A percentile compares a stretch with the other conserved stretches of the same genome.
Conservation (phyloP, 2,329 filamentous ascomycete species). For the Aspergillus fructus region DNA sequence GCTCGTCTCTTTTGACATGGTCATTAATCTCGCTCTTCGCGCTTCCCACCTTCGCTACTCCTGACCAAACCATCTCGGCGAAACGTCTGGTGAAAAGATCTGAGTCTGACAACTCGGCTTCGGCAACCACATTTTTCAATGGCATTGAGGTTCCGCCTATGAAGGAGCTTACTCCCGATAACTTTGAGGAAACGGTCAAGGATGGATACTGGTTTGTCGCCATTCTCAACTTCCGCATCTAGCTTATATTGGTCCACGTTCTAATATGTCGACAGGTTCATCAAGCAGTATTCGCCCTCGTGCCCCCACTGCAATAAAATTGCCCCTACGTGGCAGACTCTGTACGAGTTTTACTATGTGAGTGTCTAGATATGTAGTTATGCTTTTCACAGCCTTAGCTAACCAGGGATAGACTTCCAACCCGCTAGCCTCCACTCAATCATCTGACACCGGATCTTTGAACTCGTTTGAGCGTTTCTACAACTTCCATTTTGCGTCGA, state of each 20-base stretch:
- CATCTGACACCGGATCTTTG: conserved; percentile 51
- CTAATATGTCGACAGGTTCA: conserved; percentile 42
- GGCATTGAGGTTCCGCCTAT: conserved; percentile 52
- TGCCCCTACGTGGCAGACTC: conserved; percentile 83
- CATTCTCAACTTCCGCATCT: background rate
- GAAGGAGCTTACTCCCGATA: conserved; percentile 48
- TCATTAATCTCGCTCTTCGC: conserved; percentile 39
- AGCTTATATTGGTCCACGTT: background rate
- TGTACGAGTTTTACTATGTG: conserved; percentile 85
- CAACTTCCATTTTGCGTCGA: conserved; percentile 79
- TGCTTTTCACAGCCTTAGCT: conserved; percentile 16
- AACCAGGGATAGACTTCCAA: conserved; percentile 66
- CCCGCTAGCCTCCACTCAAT: conserved; percentile 56
- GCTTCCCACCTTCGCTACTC: conserved; percentile 32
- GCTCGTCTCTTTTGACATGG: conserved; percentile 36
- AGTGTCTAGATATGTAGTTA: conserved; percentile 14
- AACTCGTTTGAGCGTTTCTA: conserved; percentile 79
- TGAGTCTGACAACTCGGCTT: conserved; percentile 16
- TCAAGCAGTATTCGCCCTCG: conserved; percentile 54
- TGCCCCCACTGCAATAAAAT: conserved; percentile 73
- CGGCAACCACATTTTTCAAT: conserved; percentile 50
- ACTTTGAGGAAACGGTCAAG: conserved; percentile 49
- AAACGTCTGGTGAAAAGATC: conserved; percentile 30
- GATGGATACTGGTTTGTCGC: conserved; percentile 52
- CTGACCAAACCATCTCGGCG: conserved; percentile 17